Conservation (phyloP, 2,329 filamentous ascomycete genomes). For the Pseudopithomyces chartarum region DNA sequence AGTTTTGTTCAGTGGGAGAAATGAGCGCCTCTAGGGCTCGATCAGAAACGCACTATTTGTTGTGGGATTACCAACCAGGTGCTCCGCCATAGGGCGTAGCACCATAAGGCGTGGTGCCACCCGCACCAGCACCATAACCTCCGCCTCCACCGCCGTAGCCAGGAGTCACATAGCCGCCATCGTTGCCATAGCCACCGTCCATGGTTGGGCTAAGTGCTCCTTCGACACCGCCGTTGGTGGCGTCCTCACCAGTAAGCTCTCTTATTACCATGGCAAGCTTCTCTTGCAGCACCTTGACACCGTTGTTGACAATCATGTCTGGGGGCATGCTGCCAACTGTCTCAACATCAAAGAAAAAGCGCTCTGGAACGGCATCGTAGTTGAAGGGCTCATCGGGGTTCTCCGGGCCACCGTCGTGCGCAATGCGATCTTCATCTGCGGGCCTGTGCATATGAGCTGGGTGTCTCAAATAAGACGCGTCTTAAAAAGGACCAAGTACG, state of each 20-base stretch:
- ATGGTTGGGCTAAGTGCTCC: slow-evolving; percentile 69
- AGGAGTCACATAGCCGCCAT: slow-evolving; percentile 70
- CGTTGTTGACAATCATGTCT: slow-evolving; percentile 85
- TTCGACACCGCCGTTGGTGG: slow-evolving; percentile 59
- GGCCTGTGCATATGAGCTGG: slow-evolving; percentile 61
- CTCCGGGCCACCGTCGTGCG: slow-evolving; percentile 73
- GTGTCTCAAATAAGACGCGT: background rate
- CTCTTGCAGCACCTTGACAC: slow-evolving; percentile 84
- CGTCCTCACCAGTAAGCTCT: slow-evolving; percentile 63
- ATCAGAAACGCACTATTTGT: background rate
- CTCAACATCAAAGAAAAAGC: slow-evolving; percentile 95
- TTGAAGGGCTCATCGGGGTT: slow-evolving; percentile 87
- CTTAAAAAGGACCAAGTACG: slow-evolving; percentile 37
- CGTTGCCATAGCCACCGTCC: slow-evolving; percentile 60
- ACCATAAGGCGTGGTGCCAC: slow-evolving; percentile 60
- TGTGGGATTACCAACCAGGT: slow-evolving; percentile 20
- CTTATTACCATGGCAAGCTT: slow-evolving; percentile 84
- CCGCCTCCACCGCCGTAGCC: slow-evolving; percentile 59
- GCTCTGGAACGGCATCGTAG: slow-evolving; percentile 81
- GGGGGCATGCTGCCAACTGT: slow-evolving; percentile 86
- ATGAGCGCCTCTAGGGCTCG: background rate
- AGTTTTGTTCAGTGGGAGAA: background rate
- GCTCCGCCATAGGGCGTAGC: slow-evolving; percentile 63
- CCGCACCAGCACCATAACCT: slow-evolving; percentile 61
- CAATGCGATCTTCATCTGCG: slow-evolving; percentile 78